Evolutionary conservation across 2,329 filamentous ascomycete genomes (phyloP), one percentile per base, ranked within the genome.

Genomic region (Tolypocladium amazonense): DNA sequence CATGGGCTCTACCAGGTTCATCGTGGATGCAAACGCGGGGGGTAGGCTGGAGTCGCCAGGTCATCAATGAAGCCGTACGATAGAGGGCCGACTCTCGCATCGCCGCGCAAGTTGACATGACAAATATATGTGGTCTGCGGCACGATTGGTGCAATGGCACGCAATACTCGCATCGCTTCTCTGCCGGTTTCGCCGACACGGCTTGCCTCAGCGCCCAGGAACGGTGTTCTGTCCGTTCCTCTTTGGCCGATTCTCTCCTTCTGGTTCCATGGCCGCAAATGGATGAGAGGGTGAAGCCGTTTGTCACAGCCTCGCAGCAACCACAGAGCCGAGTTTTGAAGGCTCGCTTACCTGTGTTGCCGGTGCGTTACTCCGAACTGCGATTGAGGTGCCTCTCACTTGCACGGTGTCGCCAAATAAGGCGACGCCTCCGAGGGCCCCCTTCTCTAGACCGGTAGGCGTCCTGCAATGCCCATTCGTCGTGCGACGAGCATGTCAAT

Each of bases 1-100:
- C 20, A 14, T 33, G n/a, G 23, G 8, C 55, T 38, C 18, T 20
- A 5, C 23, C 38, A 8, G 37, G 37, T 20, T 7, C 41, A 37
- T 37, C 4, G 47, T 58, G 38, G 57, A 58, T 54, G 57, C 57
- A 25, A 55, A 55, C 53, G 47, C 38, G 57, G 50, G 57, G 57
- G 33, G 37, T 33, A n/a, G 47, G 25, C 11, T 30, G 39, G 18
- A 20, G 47, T 20, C 7, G 15, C 47, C 30, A 7, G 25, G 15
- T 9, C 25, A 20, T 20, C 25, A 3, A 6, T 23, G 43, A 50
- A 23, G 23, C 45, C n/a, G n/a, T n/a, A n/a, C n/a, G n/a, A 50
- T 4, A 27, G 15, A 52, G 1, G 27, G 47, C 15, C 47, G 8
- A 20, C 8, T 20, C 20, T 52, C 39, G 15, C 15, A 33, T 52